These are phyloP conservation scores for Phaffia australis DNA, from an alignment of 768 basidiomycete species.

Conservation along the genomic window DNA sequence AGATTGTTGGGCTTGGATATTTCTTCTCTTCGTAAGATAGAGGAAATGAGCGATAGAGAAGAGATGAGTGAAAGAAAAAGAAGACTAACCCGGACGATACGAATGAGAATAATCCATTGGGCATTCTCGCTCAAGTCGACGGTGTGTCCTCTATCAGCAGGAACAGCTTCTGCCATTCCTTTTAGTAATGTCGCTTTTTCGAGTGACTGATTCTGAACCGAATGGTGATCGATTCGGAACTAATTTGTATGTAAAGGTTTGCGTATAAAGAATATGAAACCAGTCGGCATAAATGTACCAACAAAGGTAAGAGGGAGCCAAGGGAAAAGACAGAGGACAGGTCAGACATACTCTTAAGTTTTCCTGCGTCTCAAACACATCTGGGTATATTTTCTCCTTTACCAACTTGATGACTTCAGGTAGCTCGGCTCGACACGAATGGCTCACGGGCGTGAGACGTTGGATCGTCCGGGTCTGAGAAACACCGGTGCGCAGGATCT, in stretches of 20 bases:
- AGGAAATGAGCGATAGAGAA: background rate
- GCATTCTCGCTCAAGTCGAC: constrained; percentile 11
- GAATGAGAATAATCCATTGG: background rate
- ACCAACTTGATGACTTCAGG: constrained; percentile 7
- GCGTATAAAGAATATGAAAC: background rate
- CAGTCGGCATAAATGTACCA: background rate
- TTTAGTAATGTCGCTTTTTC: constrained; percentile 10
- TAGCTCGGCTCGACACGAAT: constrained; percentile 4
- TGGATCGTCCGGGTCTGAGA: constrained; percentile 12
- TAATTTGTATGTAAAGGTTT: background rate
- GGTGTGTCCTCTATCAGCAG: constrained; percentile 3
- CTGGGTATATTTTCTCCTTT: constrained; percentile 10
- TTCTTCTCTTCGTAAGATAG: background rate
- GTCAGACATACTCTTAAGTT: background rate
- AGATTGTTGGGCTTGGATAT: background rate
- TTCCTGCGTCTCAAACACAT: constrained; percentile 6
- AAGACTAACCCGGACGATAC: constrained; percentile 5
- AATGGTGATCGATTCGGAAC: constrained; percentile 16
- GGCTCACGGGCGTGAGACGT: constrained; percentile 5
- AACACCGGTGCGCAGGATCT: constrained; percentile 6
- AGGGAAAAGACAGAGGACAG: background rate
- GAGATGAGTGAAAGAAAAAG: background rate
- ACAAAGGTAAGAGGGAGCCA: background rate
- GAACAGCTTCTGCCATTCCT: constrained; percentile 5
- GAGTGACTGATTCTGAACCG: constrained; percentile 4